phyloP scores from a whole-genome alignment of 2,329 filamentous ascomycete genomes.

The Thelonectria olida region DNA sequence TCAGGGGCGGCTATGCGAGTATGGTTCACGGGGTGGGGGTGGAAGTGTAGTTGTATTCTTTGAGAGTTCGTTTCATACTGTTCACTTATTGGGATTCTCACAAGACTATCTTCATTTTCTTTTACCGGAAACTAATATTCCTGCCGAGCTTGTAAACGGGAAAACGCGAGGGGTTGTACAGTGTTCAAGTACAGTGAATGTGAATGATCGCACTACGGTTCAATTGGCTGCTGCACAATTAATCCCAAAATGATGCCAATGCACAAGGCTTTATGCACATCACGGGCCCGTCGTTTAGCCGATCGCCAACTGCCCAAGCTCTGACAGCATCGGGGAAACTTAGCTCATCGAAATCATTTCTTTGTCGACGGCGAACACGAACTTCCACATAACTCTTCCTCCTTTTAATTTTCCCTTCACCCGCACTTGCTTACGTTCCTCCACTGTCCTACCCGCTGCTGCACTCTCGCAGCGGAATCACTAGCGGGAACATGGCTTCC shows the following conservation, averaged over 20 bases:
- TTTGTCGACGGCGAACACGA: conserved; percentile 13
- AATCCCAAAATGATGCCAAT: background rate
- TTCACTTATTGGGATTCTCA: background rate
- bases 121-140: background rate
- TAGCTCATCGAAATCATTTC: conserved; percentile 11
- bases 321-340: conserved; percentile 23
- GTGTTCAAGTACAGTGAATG: background rate
- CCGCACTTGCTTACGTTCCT: background rate
- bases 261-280: conserved; percentile 3
- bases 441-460: conserved; percentile 15
- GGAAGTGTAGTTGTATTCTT: no score
- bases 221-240: background rate
- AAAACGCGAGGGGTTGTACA: background rate
- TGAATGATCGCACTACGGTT: background rate
- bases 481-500: conserved; percentile 52
- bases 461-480: conserved; percentile 30
- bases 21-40: no score
- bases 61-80: no score
- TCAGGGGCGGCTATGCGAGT: background rate
- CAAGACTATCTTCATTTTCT: background rate
- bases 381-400: background rate
- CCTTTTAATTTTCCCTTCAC: conserved; percentile 14
- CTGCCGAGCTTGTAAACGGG: background rate
- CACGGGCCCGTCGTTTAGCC: conserved; percentile 27
- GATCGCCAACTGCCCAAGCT: conserved; percentile 16